A percentile compares a stretch with the other conserved stretches of the same genome.
Evolutionary conservation across 495 filamentous ascomycete species (phyloP).

Genomic region (Aspergillus leporis): DNA sequence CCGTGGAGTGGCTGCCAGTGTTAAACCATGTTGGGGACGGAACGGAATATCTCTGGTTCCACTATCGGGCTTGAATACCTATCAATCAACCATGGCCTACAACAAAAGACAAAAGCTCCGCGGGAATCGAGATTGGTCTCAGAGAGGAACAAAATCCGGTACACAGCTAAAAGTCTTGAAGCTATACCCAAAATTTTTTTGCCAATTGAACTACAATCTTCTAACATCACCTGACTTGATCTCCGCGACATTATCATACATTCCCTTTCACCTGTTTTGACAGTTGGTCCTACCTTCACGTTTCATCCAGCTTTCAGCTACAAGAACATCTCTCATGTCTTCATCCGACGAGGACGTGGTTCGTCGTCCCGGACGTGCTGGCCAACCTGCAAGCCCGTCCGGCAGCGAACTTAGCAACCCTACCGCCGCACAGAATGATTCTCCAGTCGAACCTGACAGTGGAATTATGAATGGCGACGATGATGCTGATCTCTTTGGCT

Average conservation of each 20-base stretch:
- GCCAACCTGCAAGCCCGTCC: conserved; percentile 31
- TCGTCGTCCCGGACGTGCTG: conserved; percentile 40
- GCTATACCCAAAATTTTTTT: too few species aligned
- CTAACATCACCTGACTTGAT: not conserved
- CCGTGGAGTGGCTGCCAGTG: conserved; percentile 15
- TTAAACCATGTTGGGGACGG: conserved; percentile 26
- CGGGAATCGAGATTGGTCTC: not conserved
- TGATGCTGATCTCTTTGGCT: conserved; percentile 68
- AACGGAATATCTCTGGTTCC: conserved; percentile 18
- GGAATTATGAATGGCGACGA: conserved; percentile 51
- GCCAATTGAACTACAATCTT: not conserved
- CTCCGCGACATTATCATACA: not conserved
- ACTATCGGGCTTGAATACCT: not conserved
- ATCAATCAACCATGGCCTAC: not conserved
- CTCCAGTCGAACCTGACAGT: conserved; percentile 25
- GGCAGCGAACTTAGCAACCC: conserved; percentile 31
- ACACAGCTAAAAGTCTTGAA: too few species aligned
- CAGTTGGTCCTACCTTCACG: not conserved
- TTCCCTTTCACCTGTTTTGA: not conserved
- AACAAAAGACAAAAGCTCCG: conserved; percentile 4
- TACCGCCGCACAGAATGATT: conserved; percentile 20
- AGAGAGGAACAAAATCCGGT: not conserved
- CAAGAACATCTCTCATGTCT: conserved; percentile 30
- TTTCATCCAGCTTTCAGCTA: not conserved
- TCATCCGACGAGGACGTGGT: conserved; percentile 46